Evolutionary conservation across 495 filamentous ascomycete genomes (phyloP).

Genomic region (Aspergillus sclerotioniger): DNA sequence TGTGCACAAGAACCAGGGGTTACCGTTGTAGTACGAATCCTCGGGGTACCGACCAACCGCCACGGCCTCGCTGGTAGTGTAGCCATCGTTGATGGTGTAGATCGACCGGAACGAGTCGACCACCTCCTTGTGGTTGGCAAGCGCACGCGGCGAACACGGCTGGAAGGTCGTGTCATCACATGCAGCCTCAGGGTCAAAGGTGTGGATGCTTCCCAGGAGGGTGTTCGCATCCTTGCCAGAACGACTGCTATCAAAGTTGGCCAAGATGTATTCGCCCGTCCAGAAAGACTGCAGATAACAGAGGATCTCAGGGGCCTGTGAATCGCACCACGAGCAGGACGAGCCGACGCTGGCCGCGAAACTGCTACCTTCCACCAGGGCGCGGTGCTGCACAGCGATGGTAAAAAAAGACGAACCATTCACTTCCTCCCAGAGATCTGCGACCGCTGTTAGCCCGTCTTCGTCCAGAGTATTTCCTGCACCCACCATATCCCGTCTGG

Average conservation of each 20-base stretch:
- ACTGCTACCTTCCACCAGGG: conserved; percentile 59
- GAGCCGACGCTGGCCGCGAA: conserved; percentile 48
- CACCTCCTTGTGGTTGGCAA: conserved; percentile 63
- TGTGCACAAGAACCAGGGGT: conserved; percentile 66
- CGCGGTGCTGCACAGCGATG: conserved; percentile 51
- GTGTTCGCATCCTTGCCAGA: conserved; percentile 63
- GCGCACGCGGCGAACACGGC: conserved; percentile 59
- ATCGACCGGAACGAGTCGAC: conserved; percentile 60
- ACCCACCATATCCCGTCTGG: conserved; percentile 53
- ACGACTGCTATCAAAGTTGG: conserved; percentile 54
- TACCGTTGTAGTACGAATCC: conserved; percentile 66
- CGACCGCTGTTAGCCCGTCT: not conserved
- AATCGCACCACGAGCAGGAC: conserved; percentile 46
- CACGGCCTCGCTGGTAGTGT: conserved; percentile 42
- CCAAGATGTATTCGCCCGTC: conserved; percentile 54
- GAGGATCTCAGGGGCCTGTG: conserved; percentile 57
- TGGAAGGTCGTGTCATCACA: conserved; percentile 55
- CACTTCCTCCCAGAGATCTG: conserved; percentile 72
- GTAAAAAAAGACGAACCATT: conserved; percentile 61
- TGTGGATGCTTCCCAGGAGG: conserved; percentile 60
- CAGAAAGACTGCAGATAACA: conserved; percentile 68
- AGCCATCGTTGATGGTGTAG: conserved; percentile 58
- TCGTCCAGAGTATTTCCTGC: not conserved
- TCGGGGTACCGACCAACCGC: conserved; percentile 72
- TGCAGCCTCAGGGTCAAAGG: conserved; percentile 56